Evolutionary conservation across 768 basidiomycete species (phyloP).

Genomic region (Amanita brunnescens): DNA sequence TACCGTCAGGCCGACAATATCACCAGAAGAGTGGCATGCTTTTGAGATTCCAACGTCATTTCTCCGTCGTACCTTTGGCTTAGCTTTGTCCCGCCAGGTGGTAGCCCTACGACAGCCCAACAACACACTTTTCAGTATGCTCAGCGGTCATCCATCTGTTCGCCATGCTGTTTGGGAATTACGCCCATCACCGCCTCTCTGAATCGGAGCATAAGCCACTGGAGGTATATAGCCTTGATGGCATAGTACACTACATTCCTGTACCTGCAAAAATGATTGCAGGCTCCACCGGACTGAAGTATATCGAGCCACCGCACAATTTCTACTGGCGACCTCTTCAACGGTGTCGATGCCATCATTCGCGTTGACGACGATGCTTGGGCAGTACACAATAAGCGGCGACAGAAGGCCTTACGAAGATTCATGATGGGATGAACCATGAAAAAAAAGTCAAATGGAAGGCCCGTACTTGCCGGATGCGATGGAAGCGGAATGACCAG

Average conservation of each 20-base stretch:
- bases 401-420: slow-evolving; percentile 2
- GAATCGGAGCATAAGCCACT: slow-evolving; percentile 5
- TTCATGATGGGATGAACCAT: slow-evolving; percentile 6
- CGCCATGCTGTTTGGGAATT: slow-evolving; percentile 8
- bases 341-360: slow-evolving; percentile 7
- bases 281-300: slow-evolving; percentile 2
- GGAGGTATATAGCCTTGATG: not conserved
- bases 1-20: slow-evolving; percentile 3
- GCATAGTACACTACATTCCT: slow-evolving; percentile 5
- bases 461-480: slow-evolving; percentile 2
- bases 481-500: slow-evolving; percentile 1
- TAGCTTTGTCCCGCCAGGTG: slow-evolving; percentile 3
- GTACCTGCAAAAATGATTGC: not conserved
- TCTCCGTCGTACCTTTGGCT: slow-evolving; percentile 6
- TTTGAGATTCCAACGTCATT: slow-evolving; percentile 8
- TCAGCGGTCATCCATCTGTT: slow-evolving; percentile 7
- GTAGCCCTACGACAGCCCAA: slow-evolving; percentile 10
- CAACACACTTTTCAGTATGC: slow-evolving; percentile 7
- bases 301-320: slow-evolving; percentile 1
- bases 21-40: not conserved
- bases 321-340: slow-evolving; percentile 8
- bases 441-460: slow-evolving; percentile 2
- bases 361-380: not conserved
- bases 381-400: slow-evolving; percentile 3
- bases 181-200: slow-evolving; percentile 8